Evolutionary conservation across 345 rosid genomes (phyloP).

Genomic region (Barbarea vulgaris): DNA sequence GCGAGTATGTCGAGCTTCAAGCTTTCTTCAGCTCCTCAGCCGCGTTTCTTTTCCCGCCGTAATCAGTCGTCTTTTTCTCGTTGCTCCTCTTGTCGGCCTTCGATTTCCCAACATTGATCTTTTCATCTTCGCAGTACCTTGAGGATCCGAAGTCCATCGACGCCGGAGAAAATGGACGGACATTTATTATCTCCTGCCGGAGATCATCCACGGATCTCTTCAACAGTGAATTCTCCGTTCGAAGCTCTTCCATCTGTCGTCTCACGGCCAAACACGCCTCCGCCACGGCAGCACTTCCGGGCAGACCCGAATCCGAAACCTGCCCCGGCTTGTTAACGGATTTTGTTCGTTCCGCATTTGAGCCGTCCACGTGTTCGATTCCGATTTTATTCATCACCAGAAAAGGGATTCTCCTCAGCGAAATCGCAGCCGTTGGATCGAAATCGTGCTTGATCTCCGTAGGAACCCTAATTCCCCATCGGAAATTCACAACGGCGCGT

Average conservation of each 20-base stretch:
- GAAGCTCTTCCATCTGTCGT: slow-evolving; percentile 61
- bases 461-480: slow-evolving; percentile 86
- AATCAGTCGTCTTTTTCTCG: background rate
- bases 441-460: slow-evolving; percentile 43
- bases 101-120: background rate
- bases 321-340: slow-evolving; percentile 12
- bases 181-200: slow-evolving; percentile 46
- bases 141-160: slow-evolving; percentile 40
- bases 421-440: slow-evolving; percentile 46
- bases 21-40: slow-evolving; percentile 62
- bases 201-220: slow-evolving; percentile 71
- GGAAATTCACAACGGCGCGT: slow-evolving; percentile 57
- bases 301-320: background rate
- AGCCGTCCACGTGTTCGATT: slow-evolving; percentile 63
- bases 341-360: slow-evolving; percentile 12
- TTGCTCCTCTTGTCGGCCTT: background rate
- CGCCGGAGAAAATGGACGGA: slow-evolving; percentile 20
- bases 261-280: slow-evolving; percentile 57
- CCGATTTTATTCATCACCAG: slow-evolving; percentile 80
- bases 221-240: slow-evolving; percentile 54
- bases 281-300: slow-evolving; percentile 42
- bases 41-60: background rate
- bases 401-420: slow-evolving; percentile 59
- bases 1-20: slow-evolving; percentile 24
- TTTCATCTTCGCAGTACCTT: slow-evolving; percentile 7